Conservation (phyloP, 495 filamentous ascomycete genomes). For the Pseudomonodictys pantanalensis region DNA sequence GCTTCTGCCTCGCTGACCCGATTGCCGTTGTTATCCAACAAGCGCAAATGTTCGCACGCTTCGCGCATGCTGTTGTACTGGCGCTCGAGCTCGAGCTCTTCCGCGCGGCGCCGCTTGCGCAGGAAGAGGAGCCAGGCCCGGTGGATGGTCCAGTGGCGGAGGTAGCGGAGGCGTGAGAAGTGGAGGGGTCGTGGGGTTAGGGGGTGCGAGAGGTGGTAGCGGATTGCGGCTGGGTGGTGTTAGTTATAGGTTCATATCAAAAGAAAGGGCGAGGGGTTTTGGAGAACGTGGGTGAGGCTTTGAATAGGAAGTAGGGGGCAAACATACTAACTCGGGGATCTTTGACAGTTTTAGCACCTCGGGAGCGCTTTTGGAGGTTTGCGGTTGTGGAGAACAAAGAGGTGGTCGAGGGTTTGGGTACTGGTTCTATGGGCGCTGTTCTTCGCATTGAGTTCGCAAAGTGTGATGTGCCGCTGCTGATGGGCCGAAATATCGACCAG, state of each 20-base stretch:
- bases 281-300: not conserved
- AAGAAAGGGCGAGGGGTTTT: not conserved
- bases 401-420: conserved; percentile 4
- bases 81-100: conserved; percentile 63
- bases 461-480: not conserved
- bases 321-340: conserved; percentile 32
- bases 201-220: conserved; percentile 64
- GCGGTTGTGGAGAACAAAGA: conserved; percentile 23
- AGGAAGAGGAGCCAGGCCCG: conserved; percentile 82
- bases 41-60: conserved; percentile 77
- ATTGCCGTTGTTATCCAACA: conserved; percentile 35
- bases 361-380: conserved; percentile 16
- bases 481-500: not conserved
- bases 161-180: conserved; percentile 79
- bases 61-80: conserved; percentile 75
- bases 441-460: too few species aligned
- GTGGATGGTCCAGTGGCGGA: conserved; percentile 99
- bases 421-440: not conserved
- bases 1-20: conserved; percentile 25
- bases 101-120: conserved; percentile 56
- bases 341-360: conserved; percentile 8
- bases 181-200: conserved; percentile 73
- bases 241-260: conserved; percentile 1
- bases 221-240: conserved; percentile 52
- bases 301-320: conserved; percentile 27